Evolutionary conservation across 306 rosid species (phyloP).

Genomic region (Quercus bicolor): DNA sequence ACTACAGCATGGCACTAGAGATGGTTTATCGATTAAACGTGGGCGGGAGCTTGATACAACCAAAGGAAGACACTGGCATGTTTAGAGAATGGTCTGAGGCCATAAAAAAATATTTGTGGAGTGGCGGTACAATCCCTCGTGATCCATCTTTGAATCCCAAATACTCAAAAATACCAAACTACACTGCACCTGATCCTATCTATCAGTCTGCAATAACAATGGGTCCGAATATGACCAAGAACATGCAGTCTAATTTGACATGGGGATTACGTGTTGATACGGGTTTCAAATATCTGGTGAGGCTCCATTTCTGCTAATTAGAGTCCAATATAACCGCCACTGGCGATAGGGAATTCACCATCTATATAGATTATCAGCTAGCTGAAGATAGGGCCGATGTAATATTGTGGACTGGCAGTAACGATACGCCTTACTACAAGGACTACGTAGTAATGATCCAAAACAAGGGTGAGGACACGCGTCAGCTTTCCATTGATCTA

Average conservation of each 20-base stretch:
- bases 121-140: rapidly evolving
- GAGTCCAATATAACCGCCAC: rapidly evolving
- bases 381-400: background rate
- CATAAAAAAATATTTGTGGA: background rate
- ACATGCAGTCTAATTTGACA: slow-evolving; percentile 19
- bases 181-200: slow-evolving; percentile 26
- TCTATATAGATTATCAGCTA: background rate
- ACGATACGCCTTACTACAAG: background rate
- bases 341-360: rapidly evolving
- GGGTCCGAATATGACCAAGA: background rate
- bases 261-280: slow-evolving; percentile 43
- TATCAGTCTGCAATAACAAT: slow-evolving; percentile 18
- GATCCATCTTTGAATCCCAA: background rate
- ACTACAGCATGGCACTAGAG: slow-evolving; percentile 31
- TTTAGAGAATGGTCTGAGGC: slow-evolving; percentile 26
- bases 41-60: slow-evolving; percentile 29
- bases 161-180: background rate
- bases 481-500: background rate
- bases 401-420: background rate
- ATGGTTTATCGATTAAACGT: slow-evolving; percentile 26
- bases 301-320: slow-evolving; percentile 24
- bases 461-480: slow-evolving; percentile 18
- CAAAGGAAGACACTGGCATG: slow-evolving; percentile 29
- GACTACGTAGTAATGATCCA: background rate
- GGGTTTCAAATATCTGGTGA: slow-evolving; percentile 39